Base-by-base conservation (phyloP, 78 protist species). In the Creolimax fragrantissima region DNA sequence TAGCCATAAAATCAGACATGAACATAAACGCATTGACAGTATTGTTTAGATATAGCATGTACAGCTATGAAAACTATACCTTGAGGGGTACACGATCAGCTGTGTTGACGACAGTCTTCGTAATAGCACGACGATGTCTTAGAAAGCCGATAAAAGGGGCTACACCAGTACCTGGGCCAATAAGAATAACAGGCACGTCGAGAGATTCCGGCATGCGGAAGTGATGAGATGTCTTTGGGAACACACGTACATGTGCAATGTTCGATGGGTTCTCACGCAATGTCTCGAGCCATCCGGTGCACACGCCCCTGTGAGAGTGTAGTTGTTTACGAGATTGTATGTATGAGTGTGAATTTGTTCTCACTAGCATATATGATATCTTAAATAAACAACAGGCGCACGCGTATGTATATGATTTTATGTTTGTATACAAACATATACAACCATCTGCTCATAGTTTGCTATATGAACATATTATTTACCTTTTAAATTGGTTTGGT, bases 141-240 rank as follows among this genome's bases (percentile, higher is more conserved):
- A 95, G 42, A 92, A 98, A 97, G 5, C 97, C 98, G 11, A 97
- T 41, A 93, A 98, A 95, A 5, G 99, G 99, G 2, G 99, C 99
- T 2, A 97, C 85, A 42, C 99, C 99, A 3, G 99, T 97, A 67
- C 99, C 99, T 3, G 99, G 98, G 7, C 99, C 99, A 39, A 97
- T 93, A 96, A 96, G 93, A 88, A 98, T 91, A 35, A 96, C 36
- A 42, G 98, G 99, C 37, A 35, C 89, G 67, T n/a, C 11, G 3
- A 41, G 35, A 3, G 44, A 45, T 24, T 88, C 43, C 24, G 98
- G 98, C 84, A 96, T 88, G 39, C 92, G 88, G 94, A 97, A 96
- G 37, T 83, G 86, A 83, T 6, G 86, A 6, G 86, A 35, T 24
- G 7, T 32, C 35, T 83, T 17, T 6, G 41, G 86, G 1, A 58